Conservation (phyloP, 2,329 filamentous ascomycete genomes). For the Penicillium crustosum region DNA sequence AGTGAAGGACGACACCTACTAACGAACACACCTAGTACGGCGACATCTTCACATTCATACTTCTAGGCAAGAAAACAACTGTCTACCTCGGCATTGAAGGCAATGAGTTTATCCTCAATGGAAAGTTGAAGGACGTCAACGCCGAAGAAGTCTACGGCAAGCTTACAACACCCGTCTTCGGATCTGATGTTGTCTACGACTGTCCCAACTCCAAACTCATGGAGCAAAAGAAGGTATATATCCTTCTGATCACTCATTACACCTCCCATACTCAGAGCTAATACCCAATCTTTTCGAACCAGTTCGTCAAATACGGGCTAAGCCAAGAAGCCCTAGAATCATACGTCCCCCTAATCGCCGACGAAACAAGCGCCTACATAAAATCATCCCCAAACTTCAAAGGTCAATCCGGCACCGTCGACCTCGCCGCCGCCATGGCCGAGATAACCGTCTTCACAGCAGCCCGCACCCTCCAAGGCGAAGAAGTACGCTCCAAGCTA, state of each 20-base stretch:
- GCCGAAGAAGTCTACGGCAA: conserved; percentile 87
- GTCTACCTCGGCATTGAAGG: conserved; percentile 78
- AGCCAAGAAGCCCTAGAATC: conserved; percentile 60
- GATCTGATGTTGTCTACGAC: conserved; percentile 84
- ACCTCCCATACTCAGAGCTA: background rate
- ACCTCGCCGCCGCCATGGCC: conserved; percentile 67
- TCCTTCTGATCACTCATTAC: background rate
- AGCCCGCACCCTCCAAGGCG: conserved; percentile 70
- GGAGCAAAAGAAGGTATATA: conserved; percentile 86
- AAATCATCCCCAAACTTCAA: conserved; percentile 57
- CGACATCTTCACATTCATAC: conserved; percentile 85
- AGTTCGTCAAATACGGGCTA: conserved; percentile 65
- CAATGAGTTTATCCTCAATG: conserved; percentile 92
- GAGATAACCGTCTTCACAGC: conserved; percentile 83
- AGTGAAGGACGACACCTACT: conserved; percentile 6
- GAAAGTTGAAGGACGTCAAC: conserved; percentile 84
- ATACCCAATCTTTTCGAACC: background rate
- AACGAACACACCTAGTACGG: conserved; percentile 61
- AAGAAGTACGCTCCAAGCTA: conserved; percentile 71
- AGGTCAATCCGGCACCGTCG: conserved; percentile 59
- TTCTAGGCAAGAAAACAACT: conserved; percentile 84
- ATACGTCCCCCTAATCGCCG: conserved; percentile 82
- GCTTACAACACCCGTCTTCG: conserved; percentile 71
- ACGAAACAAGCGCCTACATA: conserved; percentile 57
- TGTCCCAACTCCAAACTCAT: conserved; percentile 89